phyloP scores from a whole-genome alignment of 371 early-diverging fungal species.

The Phascolomyces articulosus region DNA sequence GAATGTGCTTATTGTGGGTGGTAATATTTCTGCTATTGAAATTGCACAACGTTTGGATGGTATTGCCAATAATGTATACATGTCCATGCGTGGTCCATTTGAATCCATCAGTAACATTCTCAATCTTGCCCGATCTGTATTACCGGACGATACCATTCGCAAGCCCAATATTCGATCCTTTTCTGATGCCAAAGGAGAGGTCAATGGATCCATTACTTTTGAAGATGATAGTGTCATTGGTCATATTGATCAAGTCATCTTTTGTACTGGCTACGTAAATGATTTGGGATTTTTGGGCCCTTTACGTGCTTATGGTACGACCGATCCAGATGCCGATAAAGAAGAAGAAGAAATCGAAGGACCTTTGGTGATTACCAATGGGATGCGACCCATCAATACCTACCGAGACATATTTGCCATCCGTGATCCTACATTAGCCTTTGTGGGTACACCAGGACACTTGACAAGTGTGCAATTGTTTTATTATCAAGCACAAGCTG shows the following conservation, averaged over 20 bases:
- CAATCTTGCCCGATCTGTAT: conserved; percentile 21
- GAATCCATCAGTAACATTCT: conserved; percentile 16
- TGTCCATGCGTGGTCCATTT: conserved; percentile 29
- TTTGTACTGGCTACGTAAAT: conserved; percentile 67
- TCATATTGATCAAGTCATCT: conserved; percentile 62
- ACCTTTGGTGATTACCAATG: conserved; percentile 14
- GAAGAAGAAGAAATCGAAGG: not conserved
- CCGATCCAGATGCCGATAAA: not conserved
- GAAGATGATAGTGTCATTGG: conserved; percentile 57
- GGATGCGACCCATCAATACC: conserved; percentile 22
- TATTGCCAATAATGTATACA: conserved; percentile 29
- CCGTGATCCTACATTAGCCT: conserved; percentile 41
- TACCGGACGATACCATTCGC: conserved; percentile 22
- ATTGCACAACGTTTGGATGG: conserved; percentile 31
- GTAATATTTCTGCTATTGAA: conserved; percentile 40
- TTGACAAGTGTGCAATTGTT: conserved; percentile 23
- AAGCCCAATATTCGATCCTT: conserved; percentile 27
- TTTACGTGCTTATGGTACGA: conserved; percentile 4
- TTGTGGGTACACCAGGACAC: conserved; percentile 31
- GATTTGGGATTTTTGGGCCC: conserved; percentile 56
- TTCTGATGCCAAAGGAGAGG: conserved; percentile 23
- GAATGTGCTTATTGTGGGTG: conserved; percentile 45
- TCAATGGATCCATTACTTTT: conserved; percentile 46
- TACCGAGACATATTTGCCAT: conserved; percentile 38
- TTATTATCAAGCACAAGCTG: conserved; percentile 36